A percentile compares a stretch with the other conserved stretches of the same genome.
phyloP scores from a whole-genome alignment of 768 basidiomycete genomes.

The Tephrocybe sp. region DNA sequence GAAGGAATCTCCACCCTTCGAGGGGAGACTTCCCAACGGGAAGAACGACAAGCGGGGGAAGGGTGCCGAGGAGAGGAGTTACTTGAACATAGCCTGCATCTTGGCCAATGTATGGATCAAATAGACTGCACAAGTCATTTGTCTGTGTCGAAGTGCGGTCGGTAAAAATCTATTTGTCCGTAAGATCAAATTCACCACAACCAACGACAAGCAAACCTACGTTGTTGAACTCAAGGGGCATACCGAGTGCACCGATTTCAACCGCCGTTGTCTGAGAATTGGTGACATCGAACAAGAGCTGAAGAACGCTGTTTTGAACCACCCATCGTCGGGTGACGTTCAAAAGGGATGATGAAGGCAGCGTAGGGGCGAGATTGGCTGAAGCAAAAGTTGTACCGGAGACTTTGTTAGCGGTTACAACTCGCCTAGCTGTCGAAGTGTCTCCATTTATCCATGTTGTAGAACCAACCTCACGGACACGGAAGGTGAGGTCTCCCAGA shows the following conservation, averaged over 20 bases:
- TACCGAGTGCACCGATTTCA: constrained; percentile 52
- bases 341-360: constrained; percentile 41
- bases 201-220: constrained; percentile 24
- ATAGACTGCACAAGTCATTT: constrained; percentile 49
- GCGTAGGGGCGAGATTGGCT: constrained; percentile 46
- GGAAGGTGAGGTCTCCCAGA: constrained; percentile 54
- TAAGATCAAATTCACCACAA: background rate
- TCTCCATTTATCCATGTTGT: constrained; percentile 46
- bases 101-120: constrained; percentile 56
- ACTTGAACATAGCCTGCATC: constrained; percentile 52
- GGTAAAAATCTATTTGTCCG: constrained; percentile 46
- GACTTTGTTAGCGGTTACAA: constrained; percentile 33
- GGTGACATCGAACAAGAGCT: constrained; percentile 48
- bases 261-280: constrained; percentile 45
- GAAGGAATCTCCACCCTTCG: constrained; percentile 58
- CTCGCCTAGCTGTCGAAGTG: constrained; percentile 37
- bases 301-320: constrained; percentile 34
- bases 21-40: constrained; percentile 46
- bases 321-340: constrained; percentile 54
- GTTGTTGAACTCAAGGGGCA: constrained; percentile 55
- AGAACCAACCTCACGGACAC: constrained; percentile 43
- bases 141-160: constrained; percentile 48
- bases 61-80: constrained; percentile 51
- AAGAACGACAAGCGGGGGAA: constrained; percentile 47
- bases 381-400: constrained; percentile 46